phyloP scores from a whole-genome alignment of 139 green algal genomes.

The Coelastrella sp. region DNA sequence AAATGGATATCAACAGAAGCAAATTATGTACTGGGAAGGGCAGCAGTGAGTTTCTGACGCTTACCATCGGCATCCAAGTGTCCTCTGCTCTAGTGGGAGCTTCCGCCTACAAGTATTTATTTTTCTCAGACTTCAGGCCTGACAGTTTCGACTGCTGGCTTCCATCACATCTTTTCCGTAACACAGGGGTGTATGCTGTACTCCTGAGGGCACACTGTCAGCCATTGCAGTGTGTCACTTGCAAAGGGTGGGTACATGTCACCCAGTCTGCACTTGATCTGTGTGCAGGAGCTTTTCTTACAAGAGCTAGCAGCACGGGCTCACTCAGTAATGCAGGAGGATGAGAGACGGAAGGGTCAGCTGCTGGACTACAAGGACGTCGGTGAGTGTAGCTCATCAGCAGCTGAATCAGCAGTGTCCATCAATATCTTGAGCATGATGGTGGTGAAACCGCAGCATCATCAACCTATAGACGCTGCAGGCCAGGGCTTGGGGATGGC shows the following conservation, averaged over 20 bases:
- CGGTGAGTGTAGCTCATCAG: not conserved
- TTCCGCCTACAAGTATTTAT: too few species aligned
- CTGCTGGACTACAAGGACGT: slow-evolving; percentile 32
- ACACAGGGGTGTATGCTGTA: too few species aligned
- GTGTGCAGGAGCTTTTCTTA: slow-evolving; percentile 32
- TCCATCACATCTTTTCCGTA: too few species aligned
- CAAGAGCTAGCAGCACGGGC: slow-evolving; percentile 11
- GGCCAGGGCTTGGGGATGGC: too few species aligned
- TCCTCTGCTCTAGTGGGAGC: not conserved
- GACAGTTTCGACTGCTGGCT: too few species aligned
- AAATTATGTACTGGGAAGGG: slow-evolving; percentile 10
- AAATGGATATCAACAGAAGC: slow-evolving; percentile 26
- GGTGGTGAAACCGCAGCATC: too few species aligned
- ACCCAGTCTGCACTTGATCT: not conserved
- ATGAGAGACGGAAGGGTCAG: slow-evolving; percentile 15
- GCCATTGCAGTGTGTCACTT: too few species aligned
- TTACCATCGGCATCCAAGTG: not conserved
- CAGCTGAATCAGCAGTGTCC: not conserved
- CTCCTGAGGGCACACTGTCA: too few species aligned
- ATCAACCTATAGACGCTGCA: too few species aligned
- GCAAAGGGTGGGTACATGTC: too few species aligned
- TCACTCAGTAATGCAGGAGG: slow-evolving; percentile 4
- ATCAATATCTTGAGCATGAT: too few species aligned
- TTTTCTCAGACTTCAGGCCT: too few species aligned
- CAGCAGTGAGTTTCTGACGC: slow-evolving; percentile 25